Evolutionary conservation across 768 basidiomycete species (phyloP), one percentile per base, ranked within the genome.

Genomic region (Suillus paluster): DNA sequence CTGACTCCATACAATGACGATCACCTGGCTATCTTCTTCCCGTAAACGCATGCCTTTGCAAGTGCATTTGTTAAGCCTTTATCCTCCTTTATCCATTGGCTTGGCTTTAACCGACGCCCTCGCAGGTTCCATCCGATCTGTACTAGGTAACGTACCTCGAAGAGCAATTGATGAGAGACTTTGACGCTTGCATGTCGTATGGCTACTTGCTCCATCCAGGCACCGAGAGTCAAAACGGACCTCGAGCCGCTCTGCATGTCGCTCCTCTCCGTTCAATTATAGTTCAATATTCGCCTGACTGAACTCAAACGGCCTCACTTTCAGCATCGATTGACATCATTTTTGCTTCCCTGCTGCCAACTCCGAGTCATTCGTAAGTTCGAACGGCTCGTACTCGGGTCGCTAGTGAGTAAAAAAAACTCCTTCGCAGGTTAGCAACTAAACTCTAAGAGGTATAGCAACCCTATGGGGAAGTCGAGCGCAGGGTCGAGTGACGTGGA

Each of bases 151-250:
- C 17, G 15, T 38, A 23, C 25, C 54, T 55, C 23, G 23, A 55
- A 38, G 23, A 17, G 10, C 23, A 41, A 39, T 25, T 17, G 6
- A 17, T 8, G 38, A 55, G 38, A 38, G 17, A 55, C 36, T 38
- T 38, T 54, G 34, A 38, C 15, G 53, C 53, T 54, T 25, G 14
- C 34, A 57, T 27, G 25, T 38, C 34, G 30, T 57, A 10, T 25
- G 42, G 17, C 52, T 25, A 21, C 33, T 52, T 56, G 21, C 44
- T 59, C 45, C 21, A 39, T 38, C 53, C 23, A 59, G 58, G 58
- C 52, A 59, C 58, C 34, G 58, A 59, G 58, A 57, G 23, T 54
- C 25, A 33, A 57, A 30, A 34, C 21, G 38, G 23, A 23, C 23
- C n/a, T n/a, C n/a, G n/a, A 23, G 5, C 19, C 12, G 11, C 23